phyloP scores from a whole-genome alignment of 805 yeast genomes.

The Myxozyma neotropica region DNA sequence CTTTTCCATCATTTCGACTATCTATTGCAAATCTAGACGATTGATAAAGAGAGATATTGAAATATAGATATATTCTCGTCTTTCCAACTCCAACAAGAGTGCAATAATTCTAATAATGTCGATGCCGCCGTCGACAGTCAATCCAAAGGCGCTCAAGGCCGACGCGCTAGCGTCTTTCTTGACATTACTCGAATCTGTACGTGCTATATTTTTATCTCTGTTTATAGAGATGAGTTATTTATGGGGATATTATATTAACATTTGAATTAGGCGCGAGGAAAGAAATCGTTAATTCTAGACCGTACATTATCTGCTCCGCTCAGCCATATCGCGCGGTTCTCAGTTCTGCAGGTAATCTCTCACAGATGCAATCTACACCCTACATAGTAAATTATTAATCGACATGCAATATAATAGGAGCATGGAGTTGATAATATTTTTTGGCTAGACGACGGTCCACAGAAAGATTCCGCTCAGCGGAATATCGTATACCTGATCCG shows the following conservation, averaged over 20 bases:
- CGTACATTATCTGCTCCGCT: slow-evolving; percentile 51
- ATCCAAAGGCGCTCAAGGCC: slow-evolving; percentile 24
- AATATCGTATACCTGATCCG: slow-evolving; percentile 38
- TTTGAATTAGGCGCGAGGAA: slow-evolving; percentile 38
- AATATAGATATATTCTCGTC: no score
- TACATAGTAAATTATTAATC: no score
- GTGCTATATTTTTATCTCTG: neutral
- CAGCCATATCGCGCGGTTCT: slow-evolving; percentile 59
- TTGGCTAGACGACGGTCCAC: slow-evolving; percentile 47
- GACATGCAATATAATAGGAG: slow-evolving; percentile 35
- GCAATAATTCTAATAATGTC: no score
- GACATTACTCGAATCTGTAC: slow-evolving; percentile 39
- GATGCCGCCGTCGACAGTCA: slow-evolving; percentile 16
- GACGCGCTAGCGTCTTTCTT: slow-evolving; percentile 35
- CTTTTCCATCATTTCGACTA: no score
- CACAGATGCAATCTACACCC: no score
- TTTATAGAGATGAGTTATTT: neutral
- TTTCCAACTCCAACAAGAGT: no score
- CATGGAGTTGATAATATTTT: slow-evolving; percentile 53
- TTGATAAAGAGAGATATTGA: no score
- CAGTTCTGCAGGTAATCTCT: slow-evolving; percentile 48
- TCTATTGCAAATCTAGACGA: no score
- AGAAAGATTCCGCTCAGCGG: slow-evolving; percentile 25
- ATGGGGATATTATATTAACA: no score
- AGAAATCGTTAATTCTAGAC: slow-evolving; percentile 49